Evolutionary conservation across 2,329 filamentous ascomycete genomes (phyloP).

Genomic region (Grosmannia penicillata): DNA sequence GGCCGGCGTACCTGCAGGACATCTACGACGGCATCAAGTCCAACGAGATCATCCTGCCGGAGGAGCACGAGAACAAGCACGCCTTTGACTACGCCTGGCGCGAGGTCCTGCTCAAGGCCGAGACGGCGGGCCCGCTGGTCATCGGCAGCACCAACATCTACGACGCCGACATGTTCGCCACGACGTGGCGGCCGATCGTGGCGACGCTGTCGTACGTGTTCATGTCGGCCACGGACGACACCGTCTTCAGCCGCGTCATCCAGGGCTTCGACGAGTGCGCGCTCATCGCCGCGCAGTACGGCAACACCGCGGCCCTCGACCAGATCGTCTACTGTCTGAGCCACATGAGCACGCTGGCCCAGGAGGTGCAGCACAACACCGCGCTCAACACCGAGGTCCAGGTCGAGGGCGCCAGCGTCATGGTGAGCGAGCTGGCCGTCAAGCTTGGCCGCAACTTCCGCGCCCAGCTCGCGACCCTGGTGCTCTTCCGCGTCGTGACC

Average conservation of each 20-base stretch:
- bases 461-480: constrained; percentile 82
- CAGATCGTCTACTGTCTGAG: constrained; percentile 84
- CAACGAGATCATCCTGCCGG: constrained; percentile 90
- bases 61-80: constrained; percentile 93
- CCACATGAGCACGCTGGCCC: constrained; percentile 73
- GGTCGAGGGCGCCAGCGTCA: constrained; percentile 78
- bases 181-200: constrained; percentile 89
- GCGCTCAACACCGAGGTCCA: constrained; percentile 90
- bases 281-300: constrained; percentile 75
- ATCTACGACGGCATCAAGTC: constrained; percentile 87
- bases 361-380: constrained; percentile 55
- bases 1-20: constrained; percentile 63
- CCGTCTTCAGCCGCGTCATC: constrained; percentile 86
- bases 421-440: constrained; percentile 96
- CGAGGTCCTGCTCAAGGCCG: constrained; percentile 75
- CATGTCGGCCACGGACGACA: constrained; percentile 94
- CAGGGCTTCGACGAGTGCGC: constrained; percentile 94
- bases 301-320: constrained; percentile 73
- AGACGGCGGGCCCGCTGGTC: constrained; percentile 56
- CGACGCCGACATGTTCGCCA: constrained; percentile 93
- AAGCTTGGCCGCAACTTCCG: constrained; percentile 89
- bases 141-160: constrained; percentile 86
- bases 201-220: constrained; percentile 96
- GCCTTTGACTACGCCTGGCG: constrained; percentile 98
- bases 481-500: constrained; percentile 85